These are phyloP conservation scores for Suillus alpinus DNA, from an alignment of 768 basidiomycete genomes.

Conservation along the genomic window DNA sequence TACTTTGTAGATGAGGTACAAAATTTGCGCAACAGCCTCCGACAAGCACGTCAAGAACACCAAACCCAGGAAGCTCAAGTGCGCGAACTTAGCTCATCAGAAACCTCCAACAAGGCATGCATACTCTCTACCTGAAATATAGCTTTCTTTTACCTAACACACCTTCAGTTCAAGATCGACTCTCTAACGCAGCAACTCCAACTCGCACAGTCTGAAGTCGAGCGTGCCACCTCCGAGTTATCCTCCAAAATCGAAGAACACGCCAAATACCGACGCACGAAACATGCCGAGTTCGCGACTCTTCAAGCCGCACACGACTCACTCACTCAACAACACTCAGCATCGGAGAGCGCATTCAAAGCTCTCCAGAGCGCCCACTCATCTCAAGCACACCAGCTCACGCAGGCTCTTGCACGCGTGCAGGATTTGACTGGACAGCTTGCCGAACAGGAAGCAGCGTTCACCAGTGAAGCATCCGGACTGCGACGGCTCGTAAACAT, in stretches of 20 bases:
- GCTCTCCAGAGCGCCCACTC: constrained; percentile 71
- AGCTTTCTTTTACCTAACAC: not conserved
- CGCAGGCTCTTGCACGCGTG: constrained; percentile 70
- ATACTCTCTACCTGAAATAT: not conserved
- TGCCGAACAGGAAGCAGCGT: constrained; percentile 83
- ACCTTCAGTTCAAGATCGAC: constrained; percentile 77
- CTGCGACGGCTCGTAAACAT: constrained; percentile 74
- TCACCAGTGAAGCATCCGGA: constrained; percentile 71
- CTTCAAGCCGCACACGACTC: constrained; percentile 79
- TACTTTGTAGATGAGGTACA: constrained; percentile 62
- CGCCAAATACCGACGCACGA: constrained; percentile 75
- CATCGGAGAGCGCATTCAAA: constrained; percentile 67
- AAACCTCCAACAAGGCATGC: constrained; percentile 72
- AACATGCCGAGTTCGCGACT: constrained; percentile 72
- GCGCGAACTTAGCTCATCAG: constrained; percentile 69
- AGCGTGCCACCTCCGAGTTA: constrained; percentile 69
- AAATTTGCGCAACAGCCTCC: constrained; percentile 62
- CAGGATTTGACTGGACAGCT: constrained; percentile 74
- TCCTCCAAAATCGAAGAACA: constrained; percentile 76
- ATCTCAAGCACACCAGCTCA: constrained; percentile 70
- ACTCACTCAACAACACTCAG: constrained; percentile 61
- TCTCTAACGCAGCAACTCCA: constrained; percentile 79
- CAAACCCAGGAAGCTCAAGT: constrained; percentile 64
- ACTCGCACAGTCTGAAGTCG: constrained; percentile 72
- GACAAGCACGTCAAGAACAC: constrained; percentile 73